Percentiles rank a stretch among this genome's conserved stretches.
Evolutionary conservation across 2,329 filamentous ascomycete species (phyloP).

Genomic region (Xylaria sp.): DNA sequence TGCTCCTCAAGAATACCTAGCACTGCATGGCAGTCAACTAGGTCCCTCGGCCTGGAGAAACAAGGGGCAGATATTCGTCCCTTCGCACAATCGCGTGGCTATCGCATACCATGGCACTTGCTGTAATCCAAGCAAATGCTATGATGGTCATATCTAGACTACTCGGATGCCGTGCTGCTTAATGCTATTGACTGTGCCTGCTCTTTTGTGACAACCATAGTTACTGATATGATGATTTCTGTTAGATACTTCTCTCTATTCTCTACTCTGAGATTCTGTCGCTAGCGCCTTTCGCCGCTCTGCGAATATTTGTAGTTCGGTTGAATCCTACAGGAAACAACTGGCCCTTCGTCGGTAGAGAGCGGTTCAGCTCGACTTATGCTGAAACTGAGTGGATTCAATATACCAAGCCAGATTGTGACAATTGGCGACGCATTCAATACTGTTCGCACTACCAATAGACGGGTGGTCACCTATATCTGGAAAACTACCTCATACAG

Average conservation of each 20-base stretch:
- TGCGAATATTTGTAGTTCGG: not conserved
- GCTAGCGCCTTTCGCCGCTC: not conserved
- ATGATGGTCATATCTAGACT: conserved; percentile 1
- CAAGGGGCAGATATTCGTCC: conserved; percentile 18
- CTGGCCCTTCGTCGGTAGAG: not conserved
- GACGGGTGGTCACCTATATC: conserved; percentile 45
- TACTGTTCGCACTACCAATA: conserved; percentile 40
- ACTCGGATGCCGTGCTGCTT: not conserved
- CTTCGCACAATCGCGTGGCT: conserved; percentile 16
- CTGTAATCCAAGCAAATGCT: conserved; percentile 14
- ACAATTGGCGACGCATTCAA: conserved; percentile 35
- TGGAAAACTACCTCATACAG: conserved; percentile 44
- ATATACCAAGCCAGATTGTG: conserved; percentile 8
- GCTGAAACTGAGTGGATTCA: conserved; percentile 5
- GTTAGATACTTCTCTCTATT: conserved; percentile 11
- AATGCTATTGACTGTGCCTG: conserved; percentile 6
- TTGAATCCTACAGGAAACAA: not conserved
- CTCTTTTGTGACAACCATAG: not conserved
- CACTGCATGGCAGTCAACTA: conserved; percentile 28
- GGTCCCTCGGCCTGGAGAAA: conserved; percentile 17
- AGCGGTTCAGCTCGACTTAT: conserved; percentile 13
- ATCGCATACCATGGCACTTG: conserved; percentile 8
- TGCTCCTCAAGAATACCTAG: conserved; percentile 22
- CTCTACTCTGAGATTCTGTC: not conserved
- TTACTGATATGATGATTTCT: conserved; percentile 26